Conservation (phyloP, 202 grass and related monocot genomes). For the Panicum hallii region DNA sequence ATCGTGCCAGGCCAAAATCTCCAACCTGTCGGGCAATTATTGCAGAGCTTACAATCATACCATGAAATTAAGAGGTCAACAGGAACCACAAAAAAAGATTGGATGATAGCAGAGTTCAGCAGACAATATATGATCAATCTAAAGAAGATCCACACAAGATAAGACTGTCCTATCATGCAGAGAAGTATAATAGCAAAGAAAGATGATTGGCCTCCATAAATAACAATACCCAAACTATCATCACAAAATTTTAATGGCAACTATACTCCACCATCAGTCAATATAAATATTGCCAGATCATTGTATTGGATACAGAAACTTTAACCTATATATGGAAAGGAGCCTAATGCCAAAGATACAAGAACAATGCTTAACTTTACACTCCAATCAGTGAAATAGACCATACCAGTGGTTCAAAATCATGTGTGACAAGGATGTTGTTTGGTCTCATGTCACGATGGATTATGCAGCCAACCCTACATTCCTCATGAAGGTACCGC, state of each 20-base stretch:
- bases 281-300: constrained; percentile 21
- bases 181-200: constrained; percentile 8
- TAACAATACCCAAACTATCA: not conserved
- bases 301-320: constrained; percentile 26
- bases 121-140: constrained; percentile 11
- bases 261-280: constrained; percentile 3
- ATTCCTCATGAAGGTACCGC: constrained; percentile 98
- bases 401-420: constrained; percentile 98
- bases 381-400: constrained; percentile 7
- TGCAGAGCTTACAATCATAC: constrained; percentile 26
- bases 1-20: constrained; percentile 94
- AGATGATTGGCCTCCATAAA: not conserved
- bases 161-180: constrained; percentile 11
- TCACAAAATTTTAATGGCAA: constrained; percentile 27
- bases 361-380: not conserved
- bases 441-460: constrained; percentile 99
- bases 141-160: not conserved
- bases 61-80: constrained; percentile 15
- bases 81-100: constrained; percentile 31
- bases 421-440: constrained; percentile 99
- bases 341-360: constrained; percentile 4
- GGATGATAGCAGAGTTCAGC: not conserved
- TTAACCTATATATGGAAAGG: constrained; percentile 3
- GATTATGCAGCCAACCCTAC: constrained; percentile 98
- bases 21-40: constrained; percentile 74